Evolutionary conservation across 2,329 filamentous ascomycete species (phyloP).

Genomic region (Huntiella decipiens): DNA sequence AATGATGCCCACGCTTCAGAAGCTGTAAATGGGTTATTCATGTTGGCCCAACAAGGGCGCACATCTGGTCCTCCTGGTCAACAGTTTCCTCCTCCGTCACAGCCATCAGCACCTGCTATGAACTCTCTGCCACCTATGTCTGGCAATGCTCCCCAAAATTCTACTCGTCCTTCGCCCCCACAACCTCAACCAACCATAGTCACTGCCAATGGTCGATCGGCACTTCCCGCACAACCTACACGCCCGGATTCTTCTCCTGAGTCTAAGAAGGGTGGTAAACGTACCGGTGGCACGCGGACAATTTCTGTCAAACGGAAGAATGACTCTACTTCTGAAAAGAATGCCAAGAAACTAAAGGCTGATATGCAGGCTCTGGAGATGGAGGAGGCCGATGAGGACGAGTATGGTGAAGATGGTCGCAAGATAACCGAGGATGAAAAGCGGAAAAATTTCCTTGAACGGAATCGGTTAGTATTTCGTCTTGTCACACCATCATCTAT

Average conservation of each 20-base stretch:
- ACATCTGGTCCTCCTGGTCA: constrained; percentile 26
- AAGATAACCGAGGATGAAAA: constrained; percentile 99
- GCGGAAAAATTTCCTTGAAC: constrained; percentile 89
- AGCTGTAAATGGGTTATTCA: constrained; percentile 81
- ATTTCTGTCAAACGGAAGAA: constrained; percentile 46
- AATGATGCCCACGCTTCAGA: constrained; percentile 73
- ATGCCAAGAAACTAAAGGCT: constrained; percentile 59
- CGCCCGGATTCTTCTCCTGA: constrained; percentile 24
- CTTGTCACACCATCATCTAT: constrained; percentile 14
- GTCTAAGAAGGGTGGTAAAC: constrained; percentile 5
- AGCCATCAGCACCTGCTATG: not conserved
- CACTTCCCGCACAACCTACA: not conserved
- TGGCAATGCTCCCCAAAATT: not conserved
- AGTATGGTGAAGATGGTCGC: constrained; percentile 31
- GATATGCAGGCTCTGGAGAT: constrained; percentile 20
- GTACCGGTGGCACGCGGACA: constrained; percentile 14
- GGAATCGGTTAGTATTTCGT: constrained; percentile 56
- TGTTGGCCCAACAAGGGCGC: constrained; percentile 51
- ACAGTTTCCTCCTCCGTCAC: constrained; percentile 1
- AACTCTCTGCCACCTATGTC: constrained; percentile 1
- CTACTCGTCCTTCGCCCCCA: not conserved
- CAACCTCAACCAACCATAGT: not conserved
- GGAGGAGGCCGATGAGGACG: constrained; percentile 3
- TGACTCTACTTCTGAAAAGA: constrained; percentile 27
- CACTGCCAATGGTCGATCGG: not conserved